phyloP scores from a whole-genome alignment of 2,329 filamentous ascomycete species.

The Arthrobotrys pseudoclavata region DNA sequence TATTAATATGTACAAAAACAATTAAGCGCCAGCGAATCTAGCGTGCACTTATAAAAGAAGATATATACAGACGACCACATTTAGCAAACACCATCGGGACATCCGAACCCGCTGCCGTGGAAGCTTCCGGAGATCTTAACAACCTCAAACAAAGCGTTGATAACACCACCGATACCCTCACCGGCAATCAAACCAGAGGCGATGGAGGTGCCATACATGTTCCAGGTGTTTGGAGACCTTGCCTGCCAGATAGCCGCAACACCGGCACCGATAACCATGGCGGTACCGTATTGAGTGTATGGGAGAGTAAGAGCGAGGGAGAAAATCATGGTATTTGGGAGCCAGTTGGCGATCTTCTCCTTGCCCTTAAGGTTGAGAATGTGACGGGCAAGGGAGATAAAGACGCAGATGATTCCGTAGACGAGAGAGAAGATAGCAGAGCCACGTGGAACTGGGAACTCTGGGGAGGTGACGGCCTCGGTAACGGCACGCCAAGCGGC shows the following conservation, averaged over 20 bases:
- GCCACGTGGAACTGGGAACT: constrained; percentile 60
- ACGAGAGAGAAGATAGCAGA: constrained; percentile 59
- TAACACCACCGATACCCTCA: constrained; percentile 61
- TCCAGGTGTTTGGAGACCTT: constrained; percentile 50
- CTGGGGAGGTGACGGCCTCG: constrained; percentile 59
- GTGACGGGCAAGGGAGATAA: constrained; percentile 72
- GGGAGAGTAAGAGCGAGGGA: constrained; percentile 60
- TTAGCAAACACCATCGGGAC: constrained; percentile 41
- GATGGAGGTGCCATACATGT: constrained; percentile 59
- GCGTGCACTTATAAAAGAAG: background rate
- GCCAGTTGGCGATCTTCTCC: constrained; percentile 65
- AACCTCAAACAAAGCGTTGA: constrained; percentile 60
- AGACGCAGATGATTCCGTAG: constrained; percentile 63
- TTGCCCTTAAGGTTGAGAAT: constrained; percentile 67
- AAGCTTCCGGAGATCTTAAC: constrained; percentile 54
- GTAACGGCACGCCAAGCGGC: constrained; percentile 60
- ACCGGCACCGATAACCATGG: constrained; percentile 61
- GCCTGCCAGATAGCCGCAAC: constrained; percentile 57
- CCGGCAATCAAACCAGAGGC: constrained; percentile 61
- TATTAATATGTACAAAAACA: constrained; percentile 24
- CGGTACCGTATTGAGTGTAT: constrained; percentile 61
- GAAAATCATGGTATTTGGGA: constrained; percentile 65
- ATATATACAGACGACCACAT: constrained; percentile 4
- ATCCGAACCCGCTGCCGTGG: constrained; percentile 50
- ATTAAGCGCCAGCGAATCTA: background rate